phyloP scores from a whole-genome alignment of 305 asterid genomes.

The Fraxinus dipetala region DNA sequence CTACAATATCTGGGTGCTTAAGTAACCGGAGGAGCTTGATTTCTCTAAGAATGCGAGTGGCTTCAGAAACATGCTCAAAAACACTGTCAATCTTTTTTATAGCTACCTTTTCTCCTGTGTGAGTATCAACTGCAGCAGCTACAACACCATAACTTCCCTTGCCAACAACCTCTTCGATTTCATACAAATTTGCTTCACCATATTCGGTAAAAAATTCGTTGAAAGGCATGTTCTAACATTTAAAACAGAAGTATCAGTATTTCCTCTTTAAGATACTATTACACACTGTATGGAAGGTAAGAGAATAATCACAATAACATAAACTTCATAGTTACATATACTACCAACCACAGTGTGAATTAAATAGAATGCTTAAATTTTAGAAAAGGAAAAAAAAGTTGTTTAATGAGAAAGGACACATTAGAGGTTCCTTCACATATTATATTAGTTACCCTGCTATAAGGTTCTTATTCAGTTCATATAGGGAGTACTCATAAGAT shows the following conservation, averaged over 20 bases:
- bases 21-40: constrained; percentile 86
- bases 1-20: constrained; percentile 83
- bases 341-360: neutral
- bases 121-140: constrained; percentile 93
- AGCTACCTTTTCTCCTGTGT: constrained; percentile 91
- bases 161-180: constrained; percentile 94
- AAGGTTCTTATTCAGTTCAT: neutral
- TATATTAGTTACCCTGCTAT: neutral
- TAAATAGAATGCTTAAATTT: neutral
- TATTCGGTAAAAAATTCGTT: constrained; percentile 89
- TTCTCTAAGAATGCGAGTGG: constrained; percentile 88
- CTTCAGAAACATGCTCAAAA: constrained; percentile 91
- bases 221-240: constrained; percentile 64
- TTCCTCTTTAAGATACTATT: constrained; percentile 6
- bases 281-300: neutral
- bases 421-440: neutral
- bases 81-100: constrained; percentile 78
- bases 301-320: neutral
- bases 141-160: constrained; percentile 97
- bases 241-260: constrained; percentile 27
- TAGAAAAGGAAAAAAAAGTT: neutral
- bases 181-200: constrained; percentile 81
- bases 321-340: neutral
- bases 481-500: neutral
- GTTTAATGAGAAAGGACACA: neutral